Evolutionary conservation across 1,284 basidiomycete genomes (phyloP).

Genomic region (Pascua guehoae): DNA sequence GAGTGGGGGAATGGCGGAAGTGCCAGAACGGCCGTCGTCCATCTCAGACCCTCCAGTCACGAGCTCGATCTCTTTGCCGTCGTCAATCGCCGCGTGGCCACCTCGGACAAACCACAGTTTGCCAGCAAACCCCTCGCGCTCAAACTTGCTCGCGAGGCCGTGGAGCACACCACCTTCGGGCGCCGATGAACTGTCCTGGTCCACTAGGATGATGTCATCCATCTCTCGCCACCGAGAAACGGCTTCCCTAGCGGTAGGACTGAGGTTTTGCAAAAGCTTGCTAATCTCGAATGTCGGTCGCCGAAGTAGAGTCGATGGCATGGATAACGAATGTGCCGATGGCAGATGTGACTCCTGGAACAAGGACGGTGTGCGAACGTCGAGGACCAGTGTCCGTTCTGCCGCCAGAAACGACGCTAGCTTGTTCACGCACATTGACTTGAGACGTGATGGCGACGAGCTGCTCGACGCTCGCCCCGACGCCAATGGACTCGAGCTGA

Average conservation of each 20-base stretch:
- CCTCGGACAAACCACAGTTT: constrained; percentile 73
- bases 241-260: constrained; percentile 58
- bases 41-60: constrained; percentile 5
- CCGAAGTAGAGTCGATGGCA: constrained; percentile 90
- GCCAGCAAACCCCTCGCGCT: constrained; percentile 62
- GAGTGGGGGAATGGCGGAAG: background rate
- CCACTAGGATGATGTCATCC: constrained; percentile 70
- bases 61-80: constrained; percentile 7
- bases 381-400: constrained; percentile 60
- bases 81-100: constrained; percentile 60
- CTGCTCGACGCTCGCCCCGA: background rate
- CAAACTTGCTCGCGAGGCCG: constrained; percentile 81
- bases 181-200: constrained; percentile 65
- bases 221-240: constrained; percentile 57
- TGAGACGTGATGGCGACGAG: constrained; percentile 8
- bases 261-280: constrained; percentile 69
- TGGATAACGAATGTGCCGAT: constrained; percentile 77
- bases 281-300: constrained; percentile 75
- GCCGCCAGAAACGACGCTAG: constrained; percentile 17
- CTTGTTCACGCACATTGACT: constrained; percentile 22
- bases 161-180: constrained; percentile 66
- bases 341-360: constrained; percentile 64
- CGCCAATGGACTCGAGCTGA: background rate
- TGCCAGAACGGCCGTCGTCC: background rate
- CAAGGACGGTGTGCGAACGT: constrained; percentile 79